A percentile compares a stretch with the other conserved stretches of the same genome.
phyloP scores from a whole-genome alignment of 305 asterid species.

The Rubia balearica region DNA sequence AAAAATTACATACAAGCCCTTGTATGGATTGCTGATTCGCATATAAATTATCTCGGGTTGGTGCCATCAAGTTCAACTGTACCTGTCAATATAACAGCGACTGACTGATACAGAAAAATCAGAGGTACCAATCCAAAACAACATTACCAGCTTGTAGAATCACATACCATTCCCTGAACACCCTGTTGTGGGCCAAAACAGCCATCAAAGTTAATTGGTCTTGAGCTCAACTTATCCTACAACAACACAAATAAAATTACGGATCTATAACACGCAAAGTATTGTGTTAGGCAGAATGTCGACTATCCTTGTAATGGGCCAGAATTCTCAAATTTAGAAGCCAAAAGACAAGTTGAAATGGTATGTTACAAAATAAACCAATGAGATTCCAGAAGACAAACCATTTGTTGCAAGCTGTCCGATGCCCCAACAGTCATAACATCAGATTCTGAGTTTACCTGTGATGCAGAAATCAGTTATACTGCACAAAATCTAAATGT shows the following conservation, averaged over 20 bases:
- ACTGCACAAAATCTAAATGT: background rate
- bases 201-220: constrained; percentile 80
- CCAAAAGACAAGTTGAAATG: background rate
- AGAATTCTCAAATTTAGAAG: background rate
- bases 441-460: constrained; percentile 73
- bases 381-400: constrained; percentile 25
- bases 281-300: background rate
- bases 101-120: constrained; percentile 13
- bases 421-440: constrained; percentile 56
- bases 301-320: background rate
- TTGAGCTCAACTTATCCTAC: constrained; percentile 74
- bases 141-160: constrained; percentile 4
- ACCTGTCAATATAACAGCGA: constrained; percentile 45
- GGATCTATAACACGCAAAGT: background rate
- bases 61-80: constrained; percentile 91
- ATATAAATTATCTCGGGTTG: constrained; percentile 76
- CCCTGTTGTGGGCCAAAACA: constrained; percentile 71
- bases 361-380: background rate
- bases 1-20: constrained; percentile 63
- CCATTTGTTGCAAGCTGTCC: constrained; percentile 84
- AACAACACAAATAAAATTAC: background rate
- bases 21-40: constrained; percentile 75
- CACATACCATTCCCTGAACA: constrained; percentile 82
- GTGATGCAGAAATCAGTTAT: constrained; percentile 25
- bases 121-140: background rate